These are phyloP conservation scores for Epichloe baconii DNA, from an alignment of 2,329 filamentous ascomycete species.

Conservation along the genomic window DNA sequence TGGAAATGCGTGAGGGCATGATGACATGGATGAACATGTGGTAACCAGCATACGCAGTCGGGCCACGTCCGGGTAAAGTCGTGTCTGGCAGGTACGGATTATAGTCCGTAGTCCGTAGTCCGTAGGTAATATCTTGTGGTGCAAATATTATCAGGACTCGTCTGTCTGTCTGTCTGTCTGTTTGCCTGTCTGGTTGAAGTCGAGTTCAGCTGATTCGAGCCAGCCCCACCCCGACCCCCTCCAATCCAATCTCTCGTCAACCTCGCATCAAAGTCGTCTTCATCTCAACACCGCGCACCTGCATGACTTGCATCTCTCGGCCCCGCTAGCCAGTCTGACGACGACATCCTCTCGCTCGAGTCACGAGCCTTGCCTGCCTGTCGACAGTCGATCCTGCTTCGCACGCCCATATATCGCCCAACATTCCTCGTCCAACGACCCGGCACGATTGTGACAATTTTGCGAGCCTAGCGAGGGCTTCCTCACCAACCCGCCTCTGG, in stretches of 20 bases:
- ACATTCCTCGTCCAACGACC: background rate
- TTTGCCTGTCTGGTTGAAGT: no score
- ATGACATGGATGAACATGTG: no score
- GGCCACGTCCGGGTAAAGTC: no score
- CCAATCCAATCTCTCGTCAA: background rate
- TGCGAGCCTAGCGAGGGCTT: constrained; percentile 6
- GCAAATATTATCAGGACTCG: no score
- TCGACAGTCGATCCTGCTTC: no score
- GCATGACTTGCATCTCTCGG: background rate
- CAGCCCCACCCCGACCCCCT: background rate
- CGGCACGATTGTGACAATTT: constrained; percentile 9
- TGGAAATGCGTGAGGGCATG: no score
- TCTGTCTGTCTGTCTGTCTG: no score
- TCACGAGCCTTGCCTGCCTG: background rate
- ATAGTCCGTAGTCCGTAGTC: no score
- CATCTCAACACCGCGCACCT: background rate
- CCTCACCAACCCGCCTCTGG: constrained; percentile 2
- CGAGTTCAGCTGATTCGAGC: background rate
- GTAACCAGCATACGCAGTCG: no score
- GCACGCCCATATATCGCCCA: background rate
- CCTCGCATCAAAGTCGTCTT: background rate
- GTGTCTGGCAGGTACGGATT: no score
- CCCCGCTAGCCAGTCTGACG: background rate
- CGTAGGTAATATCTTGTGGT: no score
- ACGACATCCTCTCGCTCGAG: background rate